Base-by-base conservation (phyloP, 495 filamentous ascomycete species). In the Melanomma pulvis-pyrius region DNA sequence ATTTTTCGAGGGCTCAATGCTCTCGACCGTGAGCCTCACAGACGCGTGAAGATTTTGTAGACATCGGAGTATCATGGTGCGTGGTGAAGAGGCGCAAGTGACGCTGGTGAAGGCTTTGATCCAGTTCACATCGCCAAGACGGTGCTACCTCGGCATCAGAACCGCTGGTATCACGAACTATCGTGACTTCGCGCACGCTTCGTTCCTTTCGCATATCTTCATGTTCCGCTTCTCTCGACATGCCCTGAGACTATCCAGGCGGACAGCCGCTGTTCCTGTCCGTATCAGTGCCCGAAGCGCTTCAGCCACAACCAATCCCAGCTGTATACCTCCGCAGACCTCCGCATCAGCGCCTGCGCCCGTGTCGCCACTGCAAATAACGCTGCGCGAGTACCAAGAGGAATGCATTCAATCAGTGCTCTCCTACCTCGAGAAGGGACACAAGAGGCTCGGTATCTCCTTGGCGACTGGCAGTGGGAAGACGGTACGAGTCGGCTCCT, bases 391-490 rank as follows among this genome's bases (percentile, higher is more conserved):
- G 24, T 81, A 81, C 66, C 79, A 81, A 52, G 77, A 81, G 70
- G 79, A 81, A 67, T 76, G 92, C 74, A 96, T 99, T 60, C 86
- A 93, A 70, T 84, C 93, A 0, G 90, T 99, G 11, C 77, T 98
- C 15, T 75, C 80, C 1, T 83, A 92, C 58, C 71, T 98, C 1
- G 75, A 85, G 6, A 74, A 86, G 26, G 96, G 94, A 2, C 86
- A 93, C 70, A 90, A 88, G 65, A 85, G 94, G 11, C 77, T 98
- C 8, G 96, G 92, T 0, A 82, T 99, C 5, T 98, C 94, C 0
- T 73, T 99, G 49, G 94, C 94, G 11, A 98, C 94, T 5, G 94
- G 94, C 0, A 83, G 89, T 63, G 94, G 94, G 3, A 99, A 99
- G 75, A 98, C 94, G 2, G 92, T 92, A 78, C 46, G 80, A 3